These are phyloP conservation scores for Vigna angularis DNA, from an alignment of 306 rosid species.

Conservation along the genomic window DNA sequence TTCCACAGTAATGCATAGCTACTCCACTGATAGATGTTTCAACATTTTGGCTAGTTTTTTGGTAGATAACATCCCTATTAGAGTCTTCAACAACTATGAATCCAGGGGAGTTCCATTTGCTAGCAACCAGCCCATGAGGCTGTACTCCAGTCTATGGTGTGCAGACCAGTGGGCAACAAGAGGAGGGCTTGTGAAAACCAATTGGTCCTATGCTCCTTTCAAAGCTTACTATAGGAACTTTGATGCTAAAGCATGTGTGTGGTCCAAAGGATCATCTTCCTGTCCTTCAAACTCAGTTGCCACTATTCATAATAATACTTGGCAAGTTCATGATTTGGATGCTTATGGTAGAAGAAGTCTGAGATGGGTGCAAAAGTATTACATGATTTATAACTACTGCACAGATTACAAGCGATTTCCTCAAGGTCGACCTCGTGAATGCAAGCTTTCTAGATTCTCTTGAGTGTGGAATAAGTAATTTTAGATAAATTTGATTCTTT, in stretches of 20 bases:
- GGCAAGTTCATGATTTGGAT: constrained; percentile 22
- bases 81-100: constrained; percentile 54
- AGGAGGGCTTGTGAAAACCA: constrained; percentile 51
- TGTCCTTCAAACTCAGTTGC: constrained; percentile 19
- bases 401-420: constrained; percentile 45
- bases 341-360: constrained; percentile 23
- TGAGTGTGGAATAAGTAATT: not conserved
- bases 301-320: not conserved
- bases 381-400: constrained; percentile 46
- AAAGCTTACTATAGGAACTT: constrained; percentile 46
- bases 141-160: constrained; percentile 50
- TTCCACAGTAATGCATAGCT: not conserved
- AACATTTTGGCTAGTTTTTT: constrained; percentile 39
- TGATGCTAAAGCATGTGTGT: constrained; percentile 46
- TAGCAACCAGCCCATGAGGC: constrained; percentile 50
- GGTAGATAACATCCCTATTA: constrained; percentile 49
- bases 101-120: constrained; percentile 52
- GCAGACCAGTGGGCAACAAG: constrained; percentile 53
- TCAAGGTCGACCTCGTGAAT: constrained; percentile 41
- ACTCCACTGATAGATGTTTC: not conserved
- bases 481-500: not conserved
- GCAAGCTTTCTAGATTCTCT: constrained; percentile 40
- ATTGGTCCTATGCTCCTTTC: constrained; percentile 54
- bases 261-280: constrained; percentile 25
- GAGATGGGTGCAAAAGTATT: constrained; percentile 41